Base-by-base conservation (phyloP, 441 rosid species). In the Melastoma candidum region DNA sequence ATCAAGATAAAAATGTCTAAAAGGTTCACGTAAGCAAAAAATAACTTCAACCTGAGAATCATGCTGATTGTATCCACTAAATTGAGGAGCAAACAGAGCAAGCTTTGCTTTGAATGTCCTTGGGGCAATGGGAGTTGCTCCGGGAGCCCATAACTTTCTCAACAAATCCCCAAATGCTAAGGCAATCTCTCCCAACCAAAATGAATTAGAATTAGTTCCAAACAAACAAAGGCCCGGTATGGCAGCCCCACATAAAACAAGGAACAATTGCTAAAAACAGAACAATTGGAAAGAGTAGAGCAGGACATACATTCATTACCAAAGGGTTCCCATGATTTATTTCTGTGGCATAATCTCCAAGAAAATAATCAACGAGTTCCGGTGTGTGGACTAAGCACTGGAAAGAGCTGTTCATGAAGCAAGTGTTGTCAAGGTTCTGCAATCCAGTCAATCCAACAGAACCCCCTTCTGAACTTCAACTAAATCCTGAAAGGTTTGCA, bases 351-450 rank as follows among this genome's bases (percentile, higher is more conserved):
- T 79, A 84, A 56, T 84, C 89, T 70, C 81, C 86, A 48, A 77
- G 88, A 68, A 84, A 79, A 70, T 77, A 84, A 71, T 84, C 86
- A 67, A 84, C 77, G 45, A 84, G 82, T 78, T 73, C 82, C 56
- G 88, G 93, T 51, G 88, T 84, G 73, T 82, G 93, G n/a, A 76
- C 84, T 74, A 84, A 72, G 81, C 93, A 84, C 68, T 84, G 93
- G 61, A 81, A 73, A 63, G 86, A 67, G 57, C 93, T 84, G 65
- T 84, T 84, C 93, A 84, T 79, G 69, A 84, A 84, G 67, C 93
- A 84, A 55, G 93, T 84, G 67, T 84, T 84, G 62, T 88, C 93
- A 50, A 84, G 83, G 72, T 84, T 84, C 69, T 84, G 93, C 71
- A 84, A 71, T 66, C 88, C 93, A 44, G 86, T 73, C 71, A 84